Evolutionary conservation across 805 yeast genomes (phyloP), one percentile per base, ranked within the genome.

Genomic region (Teunomyces lycoperdinae): DNA sequence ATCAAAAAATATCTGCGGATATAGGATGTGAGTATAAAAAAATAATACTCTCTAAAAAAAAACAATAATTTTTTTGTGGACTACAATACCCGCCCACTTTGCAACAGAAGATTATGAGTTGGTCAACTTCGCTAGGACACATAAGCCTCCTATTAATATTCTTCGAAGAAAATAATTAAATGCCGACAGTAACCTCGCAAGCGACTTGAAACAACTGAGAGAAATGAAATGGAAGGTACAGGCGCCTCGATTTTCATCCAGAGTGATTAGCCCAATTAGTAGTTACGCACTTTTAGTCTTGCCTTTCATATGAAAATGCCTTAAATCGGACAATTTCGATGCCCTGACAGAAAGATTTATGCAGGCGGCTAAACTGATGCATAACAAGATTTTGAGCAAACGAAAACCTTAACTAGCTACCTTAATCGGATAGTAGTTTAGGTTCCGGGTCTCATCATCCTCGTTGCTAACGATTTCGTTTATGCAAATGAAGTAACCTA

Each of bases 311-410:
- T 35, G 39, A 35, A 17, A 35, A 20, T 35, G 20, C 26, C 11
- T 35, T 35, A 35, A 35, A 35, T 35, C 39, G 39, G 39, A 35
- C 39, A 35, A 35, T 35, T 35, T 35, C 28, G 39, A 35, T 35
- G 39, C 39, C 39, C 39, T 35, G 39, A 35, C 39, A 35, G 39
- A 14, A 11, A 35, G 39, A 17, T 10, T 35, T 35, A 17, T 35
- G 39, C 39, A 35, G 39, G 39, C 39, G 39, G 39, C 39, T 35
- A 35, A 16, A 17, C 13, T 35, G 26, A 35, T 35, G 39, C 39
- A 35, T 9, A 16, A 35, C 39, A 17, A 35, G 39, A 35, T 35
- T 35, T 35, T 35, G 13, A 20, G 39, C 13, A 35, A 35, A 16
- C n/a, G 5, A 35, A n/a, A 35, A 35, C n/a, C 10, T 35, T 20